These are phyloP conservation scores for Tephrocybe rancida DNA, from an alignment of 768 basidiomycete species.

Conservation along the genomic window DNA sequence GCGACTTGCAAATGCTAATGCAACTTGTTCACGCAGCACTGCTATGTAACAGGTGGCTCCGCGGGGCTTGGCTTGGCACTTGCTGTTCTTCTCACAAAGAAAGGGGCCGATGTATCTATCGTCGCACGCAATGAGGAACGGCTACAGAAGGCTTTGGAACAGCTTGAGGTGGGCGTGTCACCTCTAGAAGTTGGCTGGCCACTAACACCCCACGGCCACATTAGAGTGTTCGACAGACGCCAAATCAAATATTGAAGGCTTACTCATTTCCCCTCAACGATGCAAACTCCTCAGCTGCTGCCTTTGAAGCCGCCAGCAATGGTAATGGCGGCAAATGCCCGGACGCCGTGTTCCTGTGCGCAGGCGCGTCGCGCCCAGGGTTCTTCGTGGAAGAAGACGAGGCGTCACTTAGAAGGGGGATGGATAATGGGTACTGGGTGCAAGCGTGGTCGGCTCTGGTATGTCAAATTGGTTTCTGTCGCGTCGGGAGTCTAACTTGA, in stretches of 20 bases:
- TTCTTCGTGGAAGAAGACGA: slow-evolving; percentile 76
- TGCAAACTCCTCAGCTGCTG: slow-evolving; percentile 53
- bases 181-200: slow-evolving; percentile 30
- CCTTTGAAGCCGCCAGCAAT: slow-evolving; percentile 61
- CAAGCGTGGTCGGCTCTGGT: slow-evolving; percentile 64
- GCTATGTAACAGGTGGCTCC: slow-evolving; percentile 86
- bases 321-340: slow-evolving; percentile 62
- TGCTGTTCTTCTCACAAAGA: slow-evolving; percentile 63
- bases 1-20: background rate
- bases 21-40: slow-evolving; percentile 53
- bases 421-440: slow-evolving; percentile 48
- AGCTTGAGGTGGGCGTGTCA: slow-evolving; percentile 59
- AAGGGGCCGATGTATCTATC: slow-evolving; percentile 85
- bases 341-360: slow-evolving; percentile 80
- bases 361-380: slow-evolving; percentile 70
- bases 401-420: slow-evolving; percentile 51
- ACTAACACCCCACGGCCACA: background rate
- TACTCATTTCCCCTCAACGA: slow-evolving; percentile 70
- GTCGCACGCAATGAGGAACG: slow-evolving; percentile 75
- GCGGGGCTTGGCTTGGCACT: slow-evolving; percentile 83
- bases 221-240: slow-evolving; percentile 55
- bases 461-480: slow-evolving; percentile 44
- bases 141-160: slow-evolving; percentile 60
- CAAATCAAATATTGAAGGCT: slow-evolving; percentile 61
- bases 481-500: slow-evolving; percentile 32